Conservation (phyloP, 2,329 filamentous ascomycete genomes). For the Diaporthe ampelina region DNA sequence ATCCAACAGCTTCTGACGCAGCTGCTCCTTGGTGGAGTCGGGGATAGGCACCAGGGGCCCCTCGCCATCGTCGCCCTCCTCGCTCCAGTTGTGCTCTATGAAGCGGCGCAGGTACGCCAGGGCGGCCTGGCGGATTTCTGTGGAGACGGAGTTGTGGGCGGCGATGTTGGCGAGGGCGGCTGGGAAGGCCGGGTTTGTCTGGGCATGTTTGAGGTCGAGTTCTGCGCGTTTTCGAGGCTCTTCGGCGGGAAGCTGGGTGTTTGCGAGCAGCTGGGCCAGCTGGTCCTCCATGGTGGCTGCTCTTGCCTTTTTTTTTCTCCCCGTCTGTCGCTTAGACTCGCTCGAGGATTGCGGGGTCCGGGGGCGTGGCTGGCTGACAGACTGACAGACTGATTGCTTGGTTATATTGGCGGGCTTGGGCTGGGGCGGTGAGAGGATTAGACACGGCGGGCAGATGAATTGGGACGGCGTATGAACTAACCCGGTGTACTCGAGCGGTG, state of each 20-base stretch:
- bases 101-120: conserved; percentile 85
- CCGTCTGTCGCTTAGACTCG: conserved; percentile 29
- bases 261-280: conserved; percentile 87
- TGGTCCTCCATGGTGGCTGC: conserved; percentile 84
- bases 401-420: conserved; percentile 15
- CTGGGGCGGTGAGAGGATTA: conserved; percentile 27
- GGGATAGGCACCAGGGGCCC: conserved; percentile 73
- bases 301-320: conserved; percentile 20
- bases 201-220: conserved; percentile 80
- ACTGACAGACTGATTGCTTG: not conserved
- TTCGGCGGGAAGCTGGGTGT: conserved; percentile 85
- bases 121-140: conserved; percentile 85
- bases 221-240: conserved; percentile 88
- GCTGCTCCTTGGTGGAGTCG: conserved; percentile 79
- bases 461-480: conserved; percentile 17
- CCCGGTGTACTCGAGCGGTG: conserved; percentile 27
- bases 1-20: conserved; percentile 82
- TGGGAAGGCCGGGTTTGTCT: conserved; percentile 80
- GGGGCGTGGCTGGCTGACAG: conserved; percentile 1
- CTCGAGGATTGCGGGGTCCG: conserved; percentile 32
- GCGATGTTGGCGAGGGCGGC: conserved; percentile 85
- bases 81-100: conserved; percentile 87
- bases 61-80: conserved; percentile 75
- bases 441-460: conserved; percentile 4
- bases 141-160: conserved; percentile 78